Evolutionary conservation across 2,329 filamentous ascomycete genomes (phyloP).

Genomic region (Alternaria triticina): DNA sequence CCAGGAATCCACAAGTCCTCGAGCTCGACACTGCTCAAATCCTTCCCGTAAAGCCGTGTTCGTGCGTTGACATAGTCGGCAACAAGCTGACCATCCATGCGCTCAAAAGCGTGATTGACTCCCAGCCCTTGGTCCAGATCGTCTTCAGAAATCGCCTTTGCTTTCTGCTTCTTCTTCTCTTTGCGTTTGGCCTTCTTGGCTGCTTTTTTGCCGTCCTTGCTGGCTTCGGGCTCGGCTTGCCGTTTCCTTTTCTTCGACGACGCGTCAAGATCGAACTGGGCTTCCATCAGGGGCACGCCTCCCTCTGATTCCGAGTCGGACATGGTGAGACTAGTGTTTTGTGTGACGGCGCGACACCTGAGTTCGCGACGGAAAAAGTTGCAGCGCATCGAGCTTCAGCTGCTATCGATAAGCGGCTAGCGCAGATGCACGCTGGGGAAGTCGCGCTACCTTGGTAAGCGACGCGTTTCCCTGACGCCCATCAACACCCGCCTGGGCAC

Average conservation of each 20-base stretch:
- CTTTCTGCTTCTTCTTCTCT: slow-evolving; percentile 64
- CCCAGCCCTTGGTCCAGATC: slow-evolving; percentile 56
- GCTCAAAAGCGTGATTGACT: slow-evolving; percentile 79
- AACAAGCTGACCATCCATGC: slow-evolving; percentile 82
- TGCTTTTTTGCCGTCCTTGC: slow-evolving; percentile 44
- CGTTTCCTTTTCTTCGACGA: slow-evolving; percentile 54
- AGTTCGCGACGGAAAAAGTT: slow-evolving; percentile 30
- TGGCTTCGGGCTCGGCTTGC: slow-evolving; percentile 37
- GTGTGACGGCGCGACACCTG: slow-evolving; percentile 20
- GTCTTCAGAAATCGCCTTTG: slow-evolving; percentile 69
- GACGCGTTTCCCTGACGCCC: slow-evolving; percentile 29
- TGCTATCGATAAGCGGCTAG: slow-evolving; percentile 40
- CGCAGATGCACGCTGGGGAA: not conserved
- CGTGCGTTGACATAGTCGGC: slow-evolving; percentile 86
- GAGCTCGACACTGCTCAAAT: slow-evolving; percentile 83
- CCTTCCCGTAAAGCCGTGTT: slow-evolving; percentile 76
- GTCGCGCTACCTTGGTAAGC: slow-evolving; percentile 20
- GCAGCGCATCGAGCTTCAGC: slow-evolving; percentile 19
- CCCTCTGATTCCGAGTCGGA: slow-evolving; percentile 53
- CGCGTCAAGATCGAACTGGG: slow-evolving; percentile 43
- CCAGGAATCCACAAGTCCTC: slow-evolving; percentile 82
- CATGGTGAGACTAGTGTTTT: slow-evolving; percentile 45
- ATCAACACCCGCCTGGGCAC: slow-evolving; percentile 33
- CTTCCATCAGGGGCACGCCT: slow-evolving; percentile 54
- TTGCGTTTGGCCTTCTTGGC: slow-evolving; percentile 52